Conservation (phyloP, 1,139 yeast genomes). For the Hyphopichia fennica region DNA sequence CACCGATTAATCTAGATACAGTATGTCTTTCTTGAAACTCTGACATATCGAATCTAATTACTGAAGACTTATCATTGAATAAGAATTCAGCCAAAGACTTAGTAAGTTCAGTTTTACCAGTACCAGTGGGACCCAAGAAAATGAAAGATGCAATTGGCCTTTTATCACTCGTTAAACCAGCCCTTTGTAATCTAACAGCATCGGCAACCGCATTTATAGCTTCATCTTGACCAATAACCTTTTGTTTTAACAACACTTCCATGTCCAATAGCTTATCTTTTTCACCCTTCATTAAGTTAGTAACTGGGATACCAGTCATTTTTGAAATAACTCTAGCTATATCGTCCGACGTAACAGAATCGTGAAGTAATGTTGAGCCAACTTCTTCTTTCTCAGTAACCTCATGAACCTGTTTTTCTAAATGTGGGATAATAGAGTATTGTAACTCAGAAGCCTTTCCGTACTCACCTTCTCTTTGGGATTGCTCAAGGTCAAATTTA, state of each 20-base stretch:
- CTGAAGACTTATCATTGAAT: slow-evolving; percentile 83
- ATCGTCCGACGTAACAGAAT: slow-evolving; percentile 91
- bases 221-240: slow-evolving; percentile 94
- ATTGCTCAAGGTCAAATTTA: slow-evolving; percentile 74
- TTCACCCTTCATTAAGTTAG: slow-evolving; percentile 88
- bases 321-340: slow-evolving; percentile 88
- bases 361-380: slow-evolving; percentile 61
- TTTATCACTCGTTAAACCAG: slow-evolving; percentile 90
- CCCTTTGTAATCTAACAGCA: slow-evolving; percentile 94
- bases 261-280: slow-evolving; percentile 84
- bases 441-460: slow-evolving; percentile 87
- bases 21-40: slow-evolving; percentile 96
- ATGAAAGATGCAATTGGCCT: slow-evolving; percentile 95
- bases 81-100: slow-evolving; percentile 88
- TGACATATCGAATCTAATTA: slow-evolving; percentile 93
- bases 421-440: slow-evolving; percentile 79
- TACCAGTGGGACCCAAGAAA: slow-evolving; percentile 97
- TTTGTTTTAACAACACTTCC: slow-evolving; percentile 74
- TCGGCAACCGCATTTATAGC: slow-evolving; percentile 88
- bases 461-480: slow-evolving; percentile 82
- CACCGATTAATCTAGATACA: slow-evolving; percentile 86
- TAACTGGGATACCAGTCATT: slow-evolving; percentile 97
- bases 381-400: slow-evolving; percentile 43
- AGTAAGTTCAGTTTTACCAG: slow-evolving; percentile 95
- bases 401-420: slow-evolving; percentile 58